These are phyloP conservation scores for Sporothrix variecibatus DNA, from an alignment of 2,329 filamentous ascomycete species.

Conservation along the genomic window DNA sequence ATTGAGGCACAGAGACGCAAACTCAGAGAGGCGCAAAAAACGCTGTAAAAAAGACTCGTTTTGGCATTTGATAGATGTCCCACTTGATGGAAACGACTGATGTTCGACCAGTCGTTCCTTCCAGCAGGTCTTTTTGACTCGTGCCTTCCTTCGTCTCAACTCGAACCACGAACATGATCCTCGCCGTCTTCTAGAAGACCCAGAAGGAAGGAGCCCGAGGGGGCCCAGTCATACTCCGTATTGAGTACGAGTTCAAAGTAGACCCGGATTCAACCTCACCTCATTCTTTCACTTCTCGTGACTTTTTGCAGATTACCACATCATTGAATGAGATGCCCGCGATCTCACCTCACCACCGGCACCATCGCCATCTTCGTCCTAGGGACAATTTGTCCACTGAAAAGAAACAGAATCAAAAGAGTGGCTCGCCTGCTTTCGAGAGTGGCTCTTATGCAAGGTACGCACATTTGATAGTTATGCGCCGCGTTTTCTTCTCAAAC, in stretches of 20 bases:
- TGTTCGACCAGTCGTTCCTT: slow-evolving; percentile 15
- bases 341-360: neutral
- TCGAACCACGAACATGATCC: neutral
- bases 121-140: neutral
- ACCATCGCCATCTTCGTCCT: neutral
- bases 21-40: neutral
- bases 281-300: neutral
- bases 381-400: neutral
- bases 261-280: neutral
- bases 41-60: neutral
- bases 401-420: neutral
- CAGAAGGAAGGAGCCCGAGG: neutral
- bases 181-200: neutral
- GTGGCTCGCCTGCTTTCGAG: neutral
- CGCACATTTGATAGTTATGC: neutral
- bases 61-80: neutral
- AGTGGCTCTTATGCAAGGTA: slow-evolving; percentile 14
- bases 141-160: neutral
- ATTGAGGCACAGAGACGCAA: neutral
- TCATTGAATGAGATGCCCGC: neutral
- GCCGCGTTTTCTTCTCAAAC: neutral
- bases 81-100: neutral
- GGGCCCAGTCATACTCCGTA: neutral
- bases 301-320: neutral
- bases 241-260: too few relatives aligned